Base-by-base conservation (phyloP, 192 early-diverging fungal species). In the Fimicolochytrium jonesii region DNA sequence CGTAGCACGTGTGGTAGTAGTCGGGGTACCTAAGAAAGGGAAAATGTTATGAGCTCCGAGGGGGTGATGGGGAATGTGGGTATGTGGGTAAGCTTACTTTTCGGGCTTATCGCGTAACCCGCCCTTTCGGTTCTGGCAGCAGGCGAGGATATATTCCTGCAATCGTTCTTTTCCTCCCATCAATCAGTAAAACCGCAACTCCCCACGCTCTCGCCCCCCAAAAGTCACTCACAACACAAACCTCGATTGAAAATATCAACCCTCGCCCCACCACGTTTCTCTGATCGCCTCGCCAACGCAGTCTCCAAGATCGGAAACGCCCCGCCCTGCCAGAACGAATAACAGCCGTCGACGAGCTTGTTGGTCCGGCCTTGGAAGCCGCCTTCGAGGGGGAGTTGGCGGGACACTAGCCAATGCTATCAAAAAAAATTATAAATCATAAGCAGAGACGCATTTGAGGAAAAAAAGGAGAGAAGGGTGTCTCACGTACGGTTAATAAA, bases 291-390 rank as follows among this genome's bases (percentile, higher is more conserved):
- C 35, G 46, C 33, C 32, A 60, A 41, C 4, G 49, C 66, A 29
- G 65, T 50, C 39, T 80, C 79, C 47, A 93, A 50, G 15, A 99
- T 56, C 0, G 89, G 84, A 37, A 88, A 88, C 2, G 84, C 71
- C 6, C 87, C 93, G 6, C 92, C 93, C 30, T 88, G 82, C 96
- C 96, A 99, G 65, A 93, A 93, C 0, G 96, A 91, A 72, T 99
- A 99, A 67, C 96, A 99, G 0, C 94, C 96, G 72, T 99, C 96
- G 0, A 99, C 96, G 0, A 99, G 78, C 74, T 99, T 99, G 71
- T 99, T 99, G 0, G 91, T 88, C 37, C 96, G 77, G 5, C 96
- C 96, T 54, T 91, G 90, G 65, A 96, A 99, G 25, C 96, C 96
- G 41, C 94, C 94, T 76, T 99, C 96, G 23, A 92, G 60, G 29